Percentiles rank a stretch among this genome's conserved stretches.
phyloP scores from a whole-genome alignment of 2,329 filamentous ascomycete species.

The Talaromyces islandicus region DNA sequence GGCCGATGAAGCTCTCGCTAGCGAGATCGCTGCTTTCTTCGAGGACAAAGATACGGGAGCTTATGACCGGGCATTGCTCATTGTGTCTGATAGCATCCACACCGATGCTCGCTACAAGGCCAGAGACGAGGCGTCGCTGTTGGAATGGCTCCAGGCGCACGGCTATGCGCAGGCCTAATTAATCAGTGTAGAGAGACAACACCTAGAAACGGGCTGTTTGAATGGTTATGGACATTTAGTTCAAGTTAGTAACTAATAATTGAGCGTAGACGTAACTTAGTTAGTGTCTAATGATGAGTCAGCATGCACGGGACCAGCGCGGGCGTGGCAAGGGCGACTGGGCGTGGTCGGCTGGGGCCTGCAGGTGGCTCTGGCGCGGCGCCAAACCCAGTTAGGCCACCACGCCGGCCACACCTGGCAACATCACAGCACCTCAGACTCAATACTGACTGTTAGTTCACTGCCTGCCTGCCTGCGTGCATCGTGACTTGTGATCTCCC shows the following conservation, averaged over 20 bases:
- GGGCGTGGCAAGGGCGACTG: not conserved
- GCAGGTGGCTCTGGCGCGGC: slow-evolving; percentile 4
- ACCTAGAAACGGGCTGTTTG: too few species aligned
- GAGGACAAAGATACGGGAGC: slow-evolving; percentile 74
- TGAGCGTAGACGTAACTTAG: too few species aligned
- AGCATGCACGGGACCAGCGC: slow-evolving; percentile 1
- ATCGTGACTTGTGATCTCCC: not conserved
- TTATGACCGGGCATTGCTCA: slow-evolving; percentile 79
- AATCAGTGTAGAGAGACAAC: too few species aligned
- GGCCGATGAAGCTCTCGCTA: slow-evolving; percentile 60
- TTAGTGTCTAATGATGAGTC: not conserved
- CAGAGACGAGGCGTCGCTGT: slow-evolving; percentile 65
- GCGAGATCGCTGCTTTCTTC: slow-evolving; percentile 83
- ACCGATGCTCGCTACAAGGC: slow-evolving; percentile 76
- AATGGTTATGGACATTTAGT: too few species aligned
- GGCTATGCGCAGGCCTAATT: slow-evolving; percentile 46
- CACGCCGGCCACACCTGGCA: slow-evolving; percentile 22
- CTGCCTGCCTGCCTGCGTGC: not conserved
- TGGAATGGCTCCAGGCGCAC: slow-evolving; percentile 70
- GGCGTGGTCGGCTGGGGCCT: slow-evolving; percentile 5
- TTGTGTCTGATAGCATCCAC: slow-evolving; percentile 78
- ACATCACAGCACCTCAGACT: slow-evolving; percentile 10
- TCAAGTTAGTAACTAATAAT: too few species aligned
- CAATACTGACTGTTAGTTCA: not conserved
- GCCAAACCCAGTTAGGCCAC: slow-evolving; percentile 11